These are phyloP conservation scores for Yamagishiella unicocca DNA, from an alignment of 139 green algal genomes.

Conservation along the genomic window DNA sequence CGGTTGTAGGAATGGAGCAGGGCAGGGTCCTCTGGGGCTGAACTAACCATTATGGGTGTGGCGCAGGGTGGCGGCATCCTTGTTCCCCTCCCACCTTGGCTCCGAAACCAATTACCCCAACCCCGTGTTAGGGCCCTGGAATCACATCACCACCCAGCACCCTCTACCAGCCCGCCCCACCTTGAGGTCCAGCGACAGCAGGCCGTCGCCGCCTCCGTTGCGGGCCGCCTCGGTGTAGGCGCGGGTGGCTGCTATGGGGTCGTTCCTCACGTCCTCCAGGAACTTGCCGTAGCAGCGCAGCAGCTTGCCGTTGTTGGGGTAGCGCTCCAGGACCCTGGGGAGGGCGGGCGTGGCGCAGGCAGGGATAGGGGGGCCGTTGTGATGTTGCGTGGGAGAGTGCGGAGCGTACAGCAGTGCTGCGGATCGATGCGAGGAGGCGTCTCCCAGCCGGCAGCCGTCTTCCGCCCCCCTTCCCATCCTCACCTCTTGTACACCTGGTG, in stretches of 20 bases:
- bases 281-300: slow-evolving; percentile 59
- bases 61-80: no score
- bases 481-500: slow-evolving; percentile 39
- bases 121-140: not conserved
- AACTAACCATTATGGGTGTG: no score
- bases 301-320: slow-evolving; percentile 60
- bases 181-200: slow-evolving; percentile 40
- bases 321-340: slow-evolving; percentile 55
- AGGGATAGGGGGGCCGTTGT: no score
- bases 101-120: not conserved
- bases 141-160: not conserved
- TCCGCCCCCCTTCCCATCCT: not conserved
- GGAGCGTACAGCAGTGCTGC: no score
- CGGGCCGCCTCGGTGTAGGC: slow-evolving; percentile 28
- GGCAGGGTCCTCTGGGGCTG: no score
- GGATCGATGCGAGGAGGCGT: no score
- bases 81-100: not conserved
- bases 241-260: slow-evolving; percentile 12
- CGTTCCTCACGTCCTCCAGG: slow-evolving; percentile 57
- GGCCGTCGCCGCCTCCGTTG: slow-evolving; percentile 13
- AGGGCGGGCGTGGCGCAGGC: not conserved
- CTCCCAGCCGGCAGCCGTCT: not conserved
- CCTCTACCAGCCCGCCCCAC: not conserved
- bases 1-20: no score
- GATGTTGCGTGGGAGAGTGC: no score